phyloP scores from a whole-genome alignment of 2,329 filamentous ascomycete species.

The Cordyceps sp. region DNA sequence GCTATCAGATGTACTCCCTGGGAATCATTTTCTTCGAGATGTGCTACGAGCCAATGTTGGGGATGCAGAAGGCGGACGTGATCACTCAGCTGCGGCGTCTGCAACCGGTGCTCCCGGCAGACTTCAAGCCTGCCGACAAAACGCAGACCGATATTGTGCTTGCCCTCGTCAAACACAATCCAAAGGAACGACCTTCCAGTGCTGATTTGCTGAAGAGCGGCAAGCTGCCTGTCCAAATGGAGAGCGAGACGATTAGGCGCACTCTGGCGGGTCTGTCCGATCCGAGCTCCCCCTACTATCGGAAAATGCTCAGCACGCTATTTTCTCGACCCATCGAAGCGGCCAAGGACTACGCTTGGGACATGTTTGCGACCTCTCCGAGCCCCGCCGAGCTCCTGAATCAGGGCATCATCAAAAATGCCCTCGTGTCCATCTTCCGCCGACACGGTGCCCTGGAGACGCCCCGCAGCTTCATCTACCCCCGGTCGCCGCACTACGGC shows the following conservation, averaged over 20 bases:
- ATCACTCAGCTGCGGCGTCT: slow-evolving; percentile 53
- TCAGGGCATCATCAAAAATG: slow-evolving; percentile 57
- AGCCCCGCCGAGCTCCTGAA: slow-evolving; percentile 48
- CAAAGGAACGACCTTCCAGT: slow-evolving; percentile 68
- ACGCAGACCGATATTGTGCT: slow-evolving; percentile 65
- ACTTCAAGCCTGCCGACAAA: slow-evolving; percentile 54
- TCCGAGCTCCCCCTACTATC: slow-evolving; percentile 71
- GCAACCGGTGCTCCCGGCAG: slow-evolving; percentile 50
- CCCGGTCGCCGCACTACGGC: slow-evolving; percentile 62
- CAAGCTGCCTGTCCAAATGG: slow-evolving; percentile 78
- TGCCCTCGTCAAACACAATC: slow-evolving; percentile 66
- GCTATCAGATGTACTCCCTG: slow-evolving; percentile 69
- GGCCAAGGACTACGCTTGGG: slow-evolving; percentile 69
- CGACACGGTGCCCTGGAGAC: slow-evolving; percentile 79
- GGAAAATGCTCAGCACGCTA: slow-evolving; percentile 73
- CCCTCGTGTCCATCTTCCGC: slow-evolving; percentile 63
- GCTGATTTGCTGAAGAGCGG: slow-evolving; percentile 70
- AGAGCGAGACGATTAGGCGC: slow-evolving; percentile 77
- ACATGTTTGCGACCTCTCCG: slow-evolving; percentile 42
- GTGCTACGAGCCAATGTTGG: slow-evolving; percentile 56
- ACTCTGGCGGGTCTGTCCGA: slow-evolving; percentile 70
- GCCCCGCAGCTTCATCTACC: slow-evolving; percentile 60
- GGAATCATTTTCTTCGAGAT: slow-evolving; percentile 99
- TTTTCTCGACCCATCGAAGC: slow-evolving; percentile 63
- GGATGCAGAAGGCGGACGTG: slow-evolving; percentile 47